Conservation (phyloP, 2,329 filamentous ascomycete genomes). For the Colletotrichum plurivorum region DNA sequence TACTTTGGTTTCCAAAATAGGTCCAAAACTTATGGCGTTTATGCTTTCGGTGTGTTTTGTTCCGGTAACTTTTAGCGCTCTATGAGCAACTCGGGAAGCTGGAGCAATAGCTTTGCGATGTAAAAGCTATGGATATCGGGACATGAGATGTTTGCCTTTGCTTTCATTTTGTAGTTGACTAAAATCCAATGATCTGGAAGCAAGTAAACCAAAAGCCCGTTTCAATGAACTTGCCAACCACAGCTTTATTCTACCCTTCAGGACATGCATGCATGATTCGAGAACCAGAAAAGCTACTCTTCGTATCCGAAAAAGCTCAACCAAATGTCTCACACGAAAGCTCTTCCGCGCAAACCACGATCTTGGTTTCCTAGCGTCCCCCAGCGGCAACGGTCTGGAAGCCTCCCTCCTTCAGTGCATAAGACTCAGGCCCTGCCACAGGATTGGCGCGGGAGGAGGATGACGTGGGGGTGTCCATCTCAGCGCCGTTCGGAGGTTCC, state of each 20-base stretch:
- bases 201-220: too few relatives aligned
- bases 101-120: neutral
- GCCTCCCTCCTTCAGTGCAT: constrained; percentile 1
- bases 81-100: neutral
- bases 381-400: constrained; percentile 4
- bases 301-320: too few relatives aligned
- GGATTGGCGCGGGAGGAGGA: constrained; percentile 39
- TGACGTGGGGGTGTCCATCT: constrained; percentile 31
- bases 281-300: too few relatives aligned
- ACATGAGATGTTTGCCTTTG: too few relatives aligned
- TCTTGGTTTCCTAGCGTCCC: neutral
- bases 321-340: too few relatives aligned
- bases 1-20: neutral
- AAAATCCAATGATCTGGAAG: too few relatives aligned
- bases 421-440: constrained; percentile 24
- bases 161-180: too few relatives aligned
- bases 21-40: neutral
- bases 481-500: constrained; percentile 20
- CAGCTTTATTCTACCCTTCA: too few relatives aligned
- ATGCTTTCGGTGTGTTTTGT: constrained; percentile 9
- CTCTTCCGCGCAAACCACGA: too few relatives aligned
- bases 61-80: constrained; percentile 14
- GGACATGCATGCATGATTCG: too few relatives aligned
- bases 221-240: too few relatives aligned
- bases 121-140: neutral